Conservation (phyloP, 495 filamentous ascomycete species). For the Neurospora terricola region DNA sequence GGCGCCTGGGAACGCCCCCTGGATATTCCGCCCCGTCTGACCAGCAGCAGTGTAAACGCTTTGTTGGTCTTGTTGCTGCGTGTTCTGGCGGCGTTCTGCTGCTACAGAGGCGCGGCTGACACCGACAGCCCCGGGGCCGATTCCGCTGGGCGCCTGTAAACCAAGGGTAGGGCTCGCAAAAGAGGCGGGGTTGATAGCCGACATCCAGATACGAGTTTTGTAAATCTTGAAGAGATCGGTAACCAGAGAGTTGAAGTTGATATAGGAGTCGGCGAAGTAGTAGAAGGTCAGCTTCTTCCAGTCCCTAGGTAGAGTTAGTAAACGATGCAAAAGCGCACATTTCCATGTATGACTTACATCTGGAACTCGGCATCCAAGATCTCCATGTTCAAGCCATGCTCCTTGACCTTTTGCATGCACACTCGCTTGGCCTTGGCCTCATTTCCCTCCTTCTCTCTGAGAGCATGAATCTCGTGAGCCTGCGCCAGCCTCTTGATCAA, state of each 20-base stretch:
- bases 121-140: conserved; percentile 51
- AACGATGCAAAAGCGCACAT: neutral
- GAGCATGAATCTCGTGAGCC: conserved; percentile 72
- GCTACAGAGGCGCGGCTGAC: conserved; percentile 28
- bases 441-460: conserved; percentile 92
- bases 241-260: conserved; percentile 96
- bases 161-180: conserved; percentile 77
- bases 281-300: conserved; percentile 99
- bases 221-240: conserved; percentile 98
- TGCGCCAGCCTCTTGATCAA: conserved; percentile 92
- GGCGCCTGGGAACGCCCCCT: conserved; percentile 24
- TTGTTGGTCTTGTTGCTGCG: conserved; percentile 31
- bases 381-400: conserved; percentile 94
- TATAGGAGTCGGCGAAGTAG: conserved; percentile 95
- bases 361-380: conserved; percentile 99
- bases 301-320: conserved; percentile 53
- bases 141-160: conserved; percentile 53
- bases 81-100: conserved; percentile 38
- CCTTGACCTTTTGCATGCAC: conserved; percentile 89
- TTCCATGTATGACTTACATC: conserved; percentile 53
- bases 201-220: conserved; percentile 99
- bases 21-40: conserved; percentile 29
- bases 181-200: conserved; percentile 93
- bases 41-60: conserved; percentile 2
- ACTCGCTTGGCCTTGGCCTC: conserved; percentile 96